Evolutionary conservation across 257 asterid species (phyloP).

Genomic region (Penstemon davidsonii): DNA sequence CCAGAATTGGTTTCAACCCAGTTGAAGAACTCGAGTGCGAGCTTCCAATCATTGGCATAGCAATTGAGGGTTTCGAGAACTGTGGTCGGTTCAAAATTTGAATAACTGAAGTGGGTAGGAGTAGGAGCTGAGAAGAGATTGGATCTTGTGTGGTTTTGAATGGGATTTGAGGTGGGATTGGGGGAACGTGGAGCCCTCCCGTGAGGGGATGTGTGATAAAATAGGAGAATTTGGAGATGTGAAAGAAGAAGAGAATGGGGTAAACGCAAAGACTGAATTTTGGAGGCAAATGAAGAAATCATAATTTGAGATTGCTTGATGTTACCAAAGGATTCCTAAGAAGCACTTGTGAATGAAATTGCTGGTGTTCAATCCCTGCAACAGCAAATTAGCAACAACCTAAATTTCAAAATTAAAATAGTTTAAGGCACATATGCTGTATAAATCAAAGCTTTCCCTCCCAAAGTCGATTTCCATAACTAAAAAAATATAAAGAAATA

Average conservation of each 20-base stretch:
- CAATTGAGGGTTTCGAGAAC: constrained; percentile 67
- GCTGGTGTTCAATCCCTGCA: not conserved
- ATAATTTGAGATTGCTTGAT: constrained; percentile 32
- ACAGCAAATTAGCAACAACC: not conserved
- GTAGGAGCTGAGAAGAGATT: constrained; percentile 25
- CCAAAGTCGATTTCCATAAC: too few species aligned
- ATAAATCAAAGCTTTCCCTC: not conserved
- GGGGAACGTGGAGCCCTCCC: constrained; percentile 26
- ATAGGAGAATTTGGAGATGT: constrained; percentile 21
- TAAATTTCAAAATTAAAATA: too few species aligned
- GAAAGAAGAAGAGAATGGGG: constrained; percentile 36
- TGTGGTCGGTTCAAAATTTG: constrained; percentile 37
- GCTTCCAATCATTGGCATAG: constrained; percentile 81
- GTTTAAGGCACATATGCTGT: not conserved
- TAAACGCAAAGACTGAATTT: constrained; percentile 31
- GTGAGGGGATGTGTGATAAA: constrained; percentile 25
- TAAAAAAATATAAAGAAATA: too few species aligned
- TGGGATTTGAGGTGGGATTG: constrained; percentile 27
- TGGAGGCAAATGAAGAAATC: constrained; percentile 41
- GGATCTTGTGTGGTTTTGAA: constrained; percentile 22
- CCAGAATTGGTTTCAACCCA: constrained; percentile 68
- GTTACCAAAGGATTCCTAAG: not conserved
- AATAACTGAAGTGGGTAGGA: constrained; percentile 27
- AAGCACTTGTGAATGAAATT: constrained; percentile 8
- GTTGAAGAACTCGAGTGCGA: constrained; percentile 78